A percentile compares a stretch with the other conserved stretches of the same genome.
phyloP scores from a whole-genome alignment of 441 rosid species.

The Bruguiera hainesii region DNA sequence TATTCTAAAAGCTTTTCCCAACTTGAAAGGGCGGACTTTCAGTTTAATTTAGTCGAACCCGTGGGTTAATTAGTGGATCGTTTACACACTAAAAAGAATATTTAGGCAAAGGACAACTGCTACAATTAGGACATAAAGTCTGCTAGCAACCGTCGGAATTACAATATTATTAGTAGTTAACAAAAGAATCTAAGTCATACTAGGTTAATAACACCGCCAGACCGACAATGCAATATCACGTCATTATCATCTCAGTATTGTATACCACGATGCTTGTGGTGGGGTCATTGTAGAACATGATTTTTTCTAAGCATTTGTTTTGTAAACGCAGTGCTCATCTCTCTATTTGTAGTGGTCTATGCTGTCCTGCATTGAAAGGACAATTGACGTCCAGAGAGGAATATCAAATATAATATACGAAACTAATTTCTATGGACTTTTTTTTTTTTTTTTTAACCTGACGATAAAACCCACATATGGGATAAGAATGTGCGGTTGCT shows the following conservation, averaged over 20 bases:
- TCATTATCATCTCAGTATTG: not conserved
- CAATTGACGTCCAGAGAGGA: no score
- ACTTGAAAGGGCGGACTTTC: no score
- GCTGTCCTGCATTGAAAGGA: no score
- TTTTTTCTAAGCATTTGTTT: not conserved
- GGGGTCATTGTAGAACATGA: conserved; percentile 13
- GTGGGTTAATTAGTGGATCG: no score
- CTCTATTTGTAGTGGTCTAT: not conserved
- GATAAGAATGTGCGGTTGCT: not conserved
- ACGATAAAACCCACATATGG: no score
- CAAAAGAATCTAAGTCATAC: conserved; percentile 10
- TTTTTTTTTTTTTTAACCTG: not conserved
- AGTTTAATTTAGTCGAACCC: no score
- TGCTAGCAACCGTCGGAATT: conserved; percentile 12
- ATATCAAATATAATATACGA: no score
- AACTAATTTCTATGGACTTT: not conserved
- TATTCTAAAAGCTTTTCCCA: no score
- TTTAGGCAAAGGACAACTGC: not conserved
- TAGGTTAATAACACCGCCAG: conserved; percentile 14
- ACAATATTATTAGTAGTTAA: conserved; percentile 7
- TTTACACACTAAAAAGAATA: no score
- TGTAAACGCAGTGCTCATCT: not conserved
- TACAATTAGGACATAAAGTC: conserved; percentile 12
- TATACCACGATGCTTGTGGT: conserved; percentile 4
- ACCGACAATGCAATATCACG: conserved; percentile 14